Conservation (phyloP, 192 early-diverging fungal species). For the Backusella luteola region DNA sequence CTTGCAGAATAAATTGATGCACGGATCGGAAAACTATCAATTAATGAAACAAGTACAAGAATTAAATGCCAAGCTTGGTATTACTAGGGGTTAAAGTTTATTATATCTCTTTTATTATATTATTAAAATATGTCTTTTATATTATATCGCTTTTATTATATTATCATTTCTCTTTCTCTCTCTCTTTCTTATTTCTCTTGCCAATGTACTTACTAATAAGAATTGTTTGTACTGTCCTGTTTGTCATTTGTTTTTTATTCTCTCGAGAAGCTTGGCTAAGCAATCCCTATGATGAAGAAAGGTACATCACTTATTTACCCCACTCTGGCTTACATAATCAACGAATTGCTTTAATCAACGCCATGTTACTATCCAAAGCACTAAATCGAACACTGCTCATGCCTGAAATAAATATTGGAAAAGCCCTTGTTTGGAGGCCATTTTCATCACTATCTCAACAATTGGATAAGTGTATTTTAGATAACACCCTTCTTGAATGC, state of each 20-base stretch:
- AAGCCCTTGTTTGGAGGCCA: slow-evolving; percentile 14
- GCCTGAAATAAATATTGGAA: slow-evolving; percentile 37
- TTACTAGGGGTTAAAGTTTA: neutral
- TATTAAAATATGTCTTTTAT: neutral
- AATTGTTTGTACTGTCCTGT: neutral
- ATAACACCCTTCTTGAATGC: neutral
- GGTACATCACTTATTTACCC: slow-evolving; percentile 41
- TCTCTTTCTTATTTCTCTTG: neutral
- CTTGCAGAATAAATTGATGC: slow-evolving; percentile 63
- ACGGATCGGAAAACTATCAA: slow-evolving; percentile 51
- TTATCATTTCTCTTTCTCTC: neutral
- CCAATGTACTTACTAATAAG: neutral
- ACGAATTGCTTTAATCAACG: slow-evolving; percentile 42
- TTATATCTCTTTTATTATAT: neutral
- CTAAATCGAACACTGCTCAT: slow-evolving; percentile 46
- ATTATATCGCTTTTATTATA: neutral
- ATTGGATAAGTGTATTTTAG: neutral
- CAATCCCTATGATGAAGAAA: slow-evolving; percentile 10
- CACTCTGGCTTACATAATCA: slow-evolving; percentile 53
- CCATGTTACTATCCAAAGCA: slow-evolving; percentile 35
- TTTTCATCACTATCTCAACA: neutral
- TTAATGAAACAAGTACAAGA: slow-evolving; percentile 72
- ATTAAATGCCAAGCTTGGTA: slow-evolving; percentile 60
- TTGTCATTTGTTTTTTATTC: neutral
- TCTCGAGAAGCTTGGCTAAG: neutral